Conservation (phyloP, 2,329 filamentous ascomycete genomes). For the Penicillium frequentans region DNA sequence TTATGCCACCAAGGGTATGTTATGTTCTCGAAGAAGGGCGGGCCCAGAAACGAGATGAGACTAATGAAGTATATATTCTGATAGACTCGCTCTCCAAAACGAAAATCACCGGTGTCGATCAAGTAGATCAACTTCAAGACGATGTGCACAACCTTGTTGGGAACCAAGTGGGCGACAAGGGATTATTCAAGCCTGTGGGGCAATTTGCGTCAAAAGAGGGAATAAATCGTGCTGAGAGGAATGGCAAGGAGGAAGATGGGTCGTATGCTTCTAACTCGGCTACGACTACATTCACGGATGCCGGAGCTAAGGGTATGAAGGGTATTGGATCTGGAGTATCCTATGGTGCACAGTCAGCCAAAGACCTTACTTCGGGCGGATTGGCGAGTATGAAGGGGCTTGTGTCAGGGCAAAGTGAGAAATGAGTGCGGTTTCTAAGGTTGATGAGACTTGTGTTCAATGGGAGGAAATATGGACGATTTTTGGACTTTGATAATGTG, state of each 20-base stretch:
- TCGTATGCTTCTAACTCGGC: conserved; percentile 29
- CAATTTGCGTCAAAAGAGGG: conserved; percentile 53
- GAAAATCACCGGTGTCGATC: conserved; percentile 52
- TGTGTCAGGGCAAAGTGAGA: not conserved
- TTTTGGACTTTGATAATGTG: not conserved
- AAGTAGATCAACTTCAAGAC: conserved; percentile 55
- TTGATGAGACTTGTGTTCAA: not conserved
- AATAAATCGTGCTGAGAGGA: conserved; percentile 54
- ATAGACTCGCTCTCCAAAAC: conserved; percentile 53
- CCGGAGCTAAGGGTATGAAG: conserved; percentile 1
- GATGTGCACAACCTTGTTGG: conserved; percentile 50
- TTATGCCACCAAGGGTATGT: conserved; percentile 53
- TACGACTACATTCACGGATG: not conserved
- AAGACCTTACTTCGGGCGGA: not conserved
- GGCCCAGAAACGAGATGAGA: not conserved
- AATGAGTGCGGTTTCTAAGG: not conserved
- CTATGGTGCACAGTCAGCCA: conserved; percentile 3
- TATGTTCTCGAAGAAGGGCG: not conserved
- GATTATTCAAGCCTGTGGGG: conserved; percentile 51
- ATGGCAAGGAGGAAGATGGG: conserved; percentile 56
- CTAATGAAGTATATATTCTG: not conserved
- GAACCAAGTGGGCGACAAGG: conserved; percentile 54
- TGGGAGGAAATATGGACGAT: not conserved
- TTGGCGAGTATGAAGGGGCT: conserved; percentile 1
- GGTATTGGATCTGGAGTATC: conserved; percentile 2